Evolutionary conservation across 2,329 filamentous ascomycete genomes (phyloP).

Genomic region (Elsinoe necatrix): DNA sequence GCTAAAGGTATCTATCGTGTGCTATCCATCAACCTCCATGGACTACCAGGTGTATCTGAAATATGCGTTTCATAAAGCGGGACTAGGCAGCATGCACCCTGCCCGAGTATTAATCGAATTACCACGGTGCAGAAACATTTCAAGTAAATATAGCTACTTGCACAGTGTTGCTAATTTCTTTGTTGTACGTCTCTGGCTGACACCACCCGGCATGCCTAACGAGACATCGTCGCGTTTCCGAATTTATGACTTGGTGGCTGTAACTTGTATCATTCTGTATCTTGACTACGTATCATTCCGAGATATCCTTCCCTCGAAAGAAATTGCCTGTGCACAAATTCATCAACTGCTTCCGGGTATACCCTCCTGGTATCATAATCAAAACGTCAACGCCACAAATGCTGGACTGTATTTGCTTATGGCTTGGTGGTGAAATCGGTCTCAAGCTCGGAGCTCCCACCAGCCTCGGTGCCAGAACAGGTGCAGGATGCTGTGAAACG

Average conservation of each 20-base stretch:
- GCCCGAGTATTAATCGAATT: too few species aligned
- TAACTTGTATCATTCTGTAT: neutral
- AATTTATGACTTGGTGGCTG: too few species aligned
- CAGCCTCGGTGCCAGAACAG: constrained; percentile 65
- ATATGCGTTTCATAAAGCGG: too few species aligned
- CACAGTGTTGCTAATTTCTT: too few species aligned
- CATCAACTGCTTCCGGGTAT: neutral
- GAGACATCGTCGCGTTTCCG: too few species aligned
- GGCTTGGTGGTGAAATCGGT: constrained; percentile 74
- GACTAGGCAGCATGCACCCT: too few species aligned
- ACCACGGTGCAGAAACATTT: too few species aligned
- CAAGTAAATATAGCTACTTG: too few species aligned
- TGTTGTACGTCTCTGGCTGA: too few species aligned
- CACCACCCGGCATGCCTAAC: too few species aligned
- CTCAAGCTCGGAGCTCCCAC: constrained; percentile 60
- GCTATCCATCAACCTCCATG: too few species aligned
- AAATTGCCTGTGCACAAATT: neutral
- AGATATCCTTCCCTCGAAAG: neutral
- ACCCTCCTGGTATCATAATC: neutral
- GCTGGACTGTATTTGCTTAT: constrained; percentile 5
- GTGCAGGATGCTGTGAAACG: constrained; percentile 40
- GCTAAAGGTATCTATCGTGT: neutral
- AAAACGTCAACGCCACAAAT: constrained; percentile 9
- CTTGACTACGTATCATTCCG: neutral
- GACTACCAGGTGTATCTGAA: neutral